Base-by-base conservation (phyloP, 108 stramenopile genomes). In the Epithemia pelagica region DNA sequence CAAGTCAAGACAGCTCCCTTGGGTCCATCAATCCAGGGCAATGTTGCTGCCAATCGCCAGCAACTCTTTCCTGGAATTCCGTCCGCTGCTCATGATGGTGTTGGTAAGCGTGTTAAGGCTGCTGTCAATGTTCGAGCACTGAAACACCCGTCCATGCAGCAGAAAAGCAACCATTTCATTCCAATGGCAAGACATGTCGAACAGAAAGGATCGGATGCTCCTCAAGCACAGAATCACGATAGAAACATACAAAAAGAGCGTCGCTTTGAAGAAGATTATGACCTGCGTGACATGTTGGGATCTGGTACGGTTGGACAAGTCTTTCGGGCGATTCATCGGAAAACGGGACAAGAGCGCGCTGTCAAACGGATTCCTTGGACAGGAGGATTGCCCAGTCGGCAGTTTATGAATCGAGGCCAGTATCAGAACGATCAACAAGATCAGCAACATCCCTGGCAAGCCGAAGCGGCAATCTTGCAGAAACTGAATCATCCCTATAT, bases 241-340 rank as follows among this genome's bases (percentile, higher is more conserved):
- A 46, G 37, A 46, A 15, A 46, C 37, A n/a, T n/a, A n/a, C n/a
- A n/a, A n/a, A 5, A 46, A 46, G 37, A 5, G 37, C 54, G 81
- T 57, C 78, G 78, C 5, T 68, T 92, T 32, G 86, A 94, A 65
- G 80, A 91, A 52, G 82, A 89, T 59, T 97, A 96, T 73, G 95
- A 95, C 63, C 65, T 96, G 31, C 74, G 95, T 46, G 94, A 97
- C 58, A 62, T 85, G 15, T 62, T 97, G 24, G 97, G 97, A 18
- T 81, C 70, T 60, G 97, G 97, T 30, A 95, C 96, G 0, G 92
- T 91, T 52, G 97, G 97, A 26, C 79, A 89, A 75, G 97, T 97
- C 7, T 82, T 87, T 23, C 71, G 89, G 28, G 95, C 91, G 25
- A 91, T 94, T 69, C 78, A 94, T 70, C 81, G 91, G 30, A 77